Evolutionary conservation across 768 basidiomycete genomes (phyloP), one percentile per base, ranked within the genome.

Genomic region (Naganishia vishniacii): DNA sequence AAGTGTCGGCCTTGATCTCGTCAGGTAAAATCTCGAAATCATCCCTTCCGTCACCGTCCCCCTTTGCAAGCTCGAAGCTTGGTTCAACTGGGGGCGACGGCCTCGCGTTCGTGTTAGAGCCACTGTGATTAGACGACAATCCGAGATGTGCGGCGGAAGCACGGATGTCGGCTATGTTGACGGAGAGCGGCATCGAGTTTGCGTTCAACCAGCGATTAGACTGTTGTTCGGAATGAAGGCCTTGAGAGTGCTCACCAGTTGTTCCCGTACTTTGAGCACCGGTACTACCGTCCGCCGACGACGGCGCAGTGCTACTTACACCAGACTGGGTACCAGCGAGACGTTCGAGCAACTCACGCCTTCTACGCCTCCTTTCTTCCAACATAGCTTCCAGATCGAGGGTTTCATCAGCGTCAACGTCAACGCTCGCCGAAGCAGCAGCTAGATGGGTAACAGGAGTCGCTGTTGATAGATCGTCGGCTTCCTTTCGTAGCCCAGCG

Each of bases 11-110:
- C 61, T 82, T 81, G 8, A 79, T 80, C 37, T 82, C 58, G 3
- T 53, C 15, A 8, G 70, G 70, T 8, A 69, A 18, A 25, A 67
- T 67, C 15, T 63, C 68, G 25, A 59, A 79, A 18, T 78, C 79
- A 20, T 48, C 26, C 15, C 78, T 80, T 37, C 81, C 81, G 56
- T 82, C 79, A 20, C 85, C 83, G 25, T 80, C 81, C 46, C 83
- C 83, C 72, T 90, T 91, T 0, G 84, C 84, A 4, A 91, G 80
- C 31, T 84, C 81, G 70, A 92, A 89, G 20, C 69, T 71, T 80
- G 81, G 32, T 4, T 71, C 71, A 4, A 67, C 69, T 18, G 69
- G 62, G 0, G 44, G 56, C 26, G 41, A 31, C 26, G 49, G 20
- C 9, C 63, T 60, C 9, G 65, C 48, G n/a, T 70, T 71, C 20